These are phyloP conservation scores for Myrica gale DNA, from an alignment of 306 rosid genomes.

Conservation along the genomic window DNA sequence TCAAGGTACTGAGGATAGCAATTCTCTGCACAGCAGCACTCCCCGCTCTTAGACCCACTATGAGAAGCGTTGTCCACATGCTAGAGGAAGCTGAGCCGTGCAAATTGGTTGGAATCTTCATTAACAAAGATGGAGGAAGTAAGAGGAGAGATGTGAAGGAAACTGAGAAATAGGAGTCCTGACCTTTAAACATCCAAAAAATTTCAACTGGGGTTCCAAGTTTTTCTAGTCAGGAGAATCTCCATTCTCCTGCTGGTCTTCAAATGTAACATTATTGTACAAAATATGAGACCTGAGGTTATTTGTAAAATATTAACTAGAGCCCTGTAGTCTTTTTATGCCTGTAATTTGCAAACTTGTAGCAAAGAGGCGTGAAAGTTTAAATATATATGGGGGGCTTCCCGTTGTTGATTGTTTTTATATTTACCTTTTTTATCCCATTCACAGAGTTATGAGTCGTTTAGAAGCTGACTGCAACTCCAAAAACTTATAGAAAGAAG, in stretches of 20 bases:
- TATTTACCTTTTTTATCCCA: not conserved
- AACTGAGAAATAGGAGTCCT: constrained; percentile 19
- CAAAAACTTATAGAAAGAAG: no score
- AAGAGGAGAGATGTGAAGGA: constrained; percentile 29
- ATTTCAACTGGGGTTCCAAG: not conserved
- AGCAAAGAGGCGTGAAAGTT: no score
- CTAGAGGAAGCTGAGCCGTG: constrained; percentile 33
- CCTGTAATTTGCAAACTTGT: no score
- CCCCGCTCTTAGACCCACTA: constrained; percentile 68
- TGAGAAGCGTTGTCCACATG: constrained; percentile 89
- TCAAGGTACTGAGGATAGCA: constrained; percentile 64
- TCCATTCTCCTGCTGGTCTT: not conserved
- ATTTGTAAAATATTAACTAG: not conserved
- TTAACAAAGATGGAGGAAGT: constrained; percentile 48
- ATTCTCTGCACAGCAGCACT: constrained; percentile 64
- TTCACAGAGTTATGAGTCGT: not conserved
- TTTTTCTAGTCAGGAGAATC: not conserved
- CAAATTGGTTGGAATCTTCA: constrained; percentile 50
- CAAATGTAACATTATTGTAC: not conserved
- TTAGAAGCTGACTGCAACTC: no score
- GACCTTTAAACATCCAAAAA: not conserved
- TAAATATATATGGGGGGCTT: no score
- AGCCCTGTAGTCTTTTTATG: no score
- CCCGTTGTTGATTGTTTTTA: not conserved
- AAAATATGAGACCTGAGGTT: constrained; percentile 2